A percentile compares a stretch with the other conserved stretches of the same genome.
Evolutionary conservation across 768 basidiomycete genomes (phyloP).

Genomic region (Mrakia frigida): DNA sequence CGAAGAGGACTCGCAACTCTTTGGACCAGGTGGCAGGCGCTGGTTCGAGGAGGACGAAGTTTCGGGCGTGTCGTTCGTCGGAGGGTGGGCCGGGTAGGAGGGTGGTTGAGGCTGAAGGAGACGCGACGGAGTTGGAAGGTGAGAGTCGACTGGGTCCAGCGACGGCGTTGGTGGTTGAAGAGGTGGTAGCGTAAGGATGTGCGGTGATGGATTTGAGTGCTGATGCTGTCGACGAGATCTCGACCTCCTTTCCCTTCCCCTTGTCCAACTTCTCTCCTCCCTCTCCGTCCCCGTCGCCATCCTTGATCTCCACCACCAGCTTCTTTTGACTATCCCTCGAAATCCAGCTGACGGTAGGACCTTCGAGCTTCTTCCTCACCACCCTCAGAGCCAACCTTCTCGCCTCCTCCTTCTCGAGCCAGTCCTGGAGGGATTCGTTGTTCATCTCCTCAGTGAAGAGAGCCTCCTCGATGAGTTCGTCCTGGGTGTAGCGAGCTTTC

Average conservation of each 20-base stretch:
- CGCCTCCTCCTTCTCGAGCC: constrained; percentile 73
- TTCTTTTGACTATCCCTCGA: constrained; percentile 3
- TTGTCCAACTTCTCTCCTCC: not conserved
- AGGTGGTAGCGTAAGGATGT: too few species aligned
- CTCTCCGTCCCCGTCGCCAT: not conserved
- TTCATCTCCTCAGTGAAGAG: constrained; percentile 85
- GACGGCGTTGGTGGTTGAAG: not conserved
- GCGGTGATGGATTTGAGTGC: not conserved
- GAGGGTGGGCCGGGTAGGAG: not conserved
- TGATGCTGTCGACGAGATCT: not conserved
- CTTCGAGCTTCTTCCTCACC: constrained; percentile 39
- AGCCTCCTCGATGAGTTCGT: constrained; percentile 74
- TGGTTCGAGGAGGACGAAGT: constrained; percentile 64
- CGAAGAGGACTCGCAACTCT: constrained; percentile 78
- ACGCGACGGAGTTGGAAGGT: not conserved
- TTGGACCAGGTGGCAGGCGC: constrained; percentile 54
- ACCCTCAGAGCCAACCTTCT: constrained; percentile 54
- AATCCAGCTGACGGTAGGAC: constrained; percentile 50
- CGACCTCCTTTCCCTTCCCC: not conserved
- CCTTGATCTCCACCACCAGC: not conserved
- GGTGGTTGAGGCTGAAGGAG: not conserved
- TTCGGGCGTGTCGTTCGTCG: constrained; percentile 56
- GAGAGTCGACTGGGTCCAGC: not conserved
- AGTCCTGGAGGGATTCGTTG: constrained; percentile 68
- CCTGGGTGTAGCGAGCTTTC: constrained; percentile 56